Evolutionary conservation across 106 monocot species (phyloP).

Genomic region (Iris macrosiphon): DNA sequence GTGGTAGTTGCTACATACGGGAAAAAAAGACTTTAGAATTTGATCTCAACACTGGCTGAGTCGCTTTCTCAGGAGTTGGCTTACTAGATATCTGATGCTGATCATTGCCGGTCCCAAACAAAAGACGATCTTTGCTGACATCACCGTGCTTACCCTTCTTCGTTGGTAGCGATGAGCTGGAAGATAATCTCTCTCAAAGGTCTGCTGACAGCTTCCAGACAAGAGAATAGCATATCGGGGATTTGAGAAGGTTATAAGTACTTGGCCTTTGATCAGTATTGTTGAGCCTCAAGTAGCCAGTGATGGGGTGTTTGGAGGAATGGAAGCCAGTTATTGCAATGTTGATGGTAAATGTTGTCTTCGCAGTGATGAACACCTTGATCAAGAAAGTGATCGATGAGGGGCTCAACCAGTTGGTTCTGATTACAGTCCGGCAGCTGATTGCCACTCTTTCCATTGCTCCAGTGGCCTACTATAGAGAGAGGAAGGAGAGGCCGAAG

Average conservation of each 20-base stretch:
- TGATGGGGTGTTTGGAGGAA: constrained; percentile 21
- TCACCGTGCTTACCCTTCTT: constrained; percentile 1
- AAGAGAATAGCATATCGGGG: neutral
- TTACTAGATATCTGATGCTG: constrained; percentile 4
- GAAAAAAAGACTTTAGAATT: neutral
- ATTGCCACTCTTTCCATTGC: constrained; percentile 55
- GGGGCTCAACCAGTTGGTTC: constrained; percentile 48
- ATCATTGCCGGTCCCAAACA: neutral
- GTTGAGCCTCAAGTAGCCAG: no score
- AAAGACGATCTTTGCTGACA: neutral
- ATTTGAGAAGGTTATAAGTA: no score
- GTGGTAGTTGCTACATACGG: neutral
- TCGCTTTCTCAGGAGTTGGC: no score
- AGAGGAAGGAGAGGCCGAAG: constrained; percentile 57
- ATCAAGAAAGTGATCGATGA: constrained; percentile 48
- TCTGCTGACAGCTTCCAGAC: neutral
- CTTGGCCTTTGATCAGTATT: neutral
- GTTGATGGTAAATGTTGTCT: constrained; percentile 21
- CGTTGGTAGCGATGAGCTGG: neutral
- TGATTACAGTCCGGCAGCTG: constrained; percentile 55
- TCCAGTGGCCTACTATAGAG: constrained; percentile 50
- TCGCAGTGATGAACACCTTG: constrained; percentile 41
- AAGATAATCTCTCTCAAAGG: no score
- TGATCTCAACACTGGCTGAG: neutral
- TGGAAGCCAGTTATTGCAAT: constrained; percentile 41